Evolutionary conservation across 345 rosid species (phyloP).

Genomic region (Citrus inodora): DNA sequence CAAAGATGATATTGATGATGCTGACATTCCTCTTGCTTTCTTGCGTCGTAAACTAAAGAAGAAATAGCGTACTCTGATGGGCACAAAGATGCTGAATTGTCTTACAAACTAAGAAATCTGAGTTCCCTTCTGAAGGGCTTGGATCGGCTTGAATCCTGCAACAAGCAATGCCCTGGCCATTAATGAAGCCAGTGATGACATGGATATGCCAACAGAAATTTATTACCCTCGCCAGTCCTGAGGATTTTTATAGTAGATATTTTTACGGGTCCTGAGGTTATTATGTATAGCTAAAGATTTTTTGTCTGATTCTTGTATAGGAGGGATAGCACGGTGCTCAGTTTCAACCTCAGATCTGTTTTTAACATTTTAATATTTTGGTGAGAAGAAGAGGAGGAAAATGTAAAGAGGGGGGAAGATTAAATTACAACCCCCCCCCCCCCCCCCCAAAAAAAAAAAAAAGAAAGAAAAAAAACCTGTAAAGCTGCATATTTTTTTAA

Average conservation of each 20-base stretch:
- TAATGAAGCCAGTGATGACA: not conserved
- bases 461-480: not conserved
- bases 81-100: not conserved
- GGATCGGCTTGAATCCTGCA: not conserved
- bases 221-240: not conserved
- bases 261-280: not conserved
- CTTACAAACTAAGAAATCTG: not conserved
- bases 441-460: too few species aligned
- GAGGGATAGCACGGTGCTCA: not conserved
- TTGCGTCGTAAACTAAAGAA: constrained; percentile 1
- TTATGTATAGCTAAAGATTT: not conserved
- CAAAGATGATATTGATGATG: constrained; percentile 4
- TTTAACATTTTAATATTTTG: not conserved
- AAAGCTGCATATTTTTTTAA: not conserved
- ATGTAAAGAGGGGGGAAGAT: not conserved
- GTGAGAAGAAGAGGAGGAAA: not conserved
- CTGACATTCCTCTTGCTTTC: constrained; percentile 12
- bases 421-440: not conserved
- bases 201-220: not conserved
- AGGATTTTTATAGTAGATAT: not conserved
- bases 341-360: not conserved
- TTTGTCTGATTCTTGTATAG: not conserved
- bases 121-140: not conserved
- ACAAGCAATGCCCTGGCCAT: too few species aligned
- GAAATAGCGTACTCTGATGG: not conserved